phyloP scores from a whole-genome alignment of 1,139 yeast genomes.

The Yamadazyma diddensiae region DNA sequence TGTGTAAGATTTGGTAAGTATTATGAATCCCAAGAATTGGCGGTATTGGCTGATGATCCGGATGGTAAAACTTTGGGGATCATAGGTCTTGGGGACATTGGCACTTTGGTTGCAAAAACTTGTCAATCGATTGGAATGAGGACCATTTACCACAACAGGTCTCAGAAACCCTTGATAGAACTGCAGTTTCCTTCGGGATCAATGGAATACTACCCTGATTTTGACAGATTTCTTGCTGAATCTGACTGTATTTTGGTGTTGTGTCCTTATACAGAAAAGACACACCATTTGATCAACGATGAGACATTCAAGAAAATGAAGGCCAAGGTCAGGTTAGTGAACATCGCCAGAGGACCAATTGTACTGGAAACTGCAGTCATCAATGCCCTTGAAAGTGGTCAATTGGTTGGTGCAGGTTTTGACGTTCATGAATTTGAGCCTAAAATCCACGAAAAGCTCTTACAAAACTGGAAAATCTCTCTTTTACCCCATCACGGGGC shows the following conservation, averaged over 20 bases:
- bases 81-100: constrained; percentile 36
- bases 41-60: constrained; percentile 25
- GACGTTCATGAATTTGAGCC: constrained; percentile 43
- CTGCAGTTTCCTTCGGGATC: constrained; percentile 16
- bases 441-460: constrained; percentile 23
- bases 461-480: constrained; percentile 28
- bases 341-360: constrained; percentile 38
- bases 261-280: constrained; percentile 31
- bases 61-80: constrained; percentile 32
- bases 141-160: constrained; percentile 28
- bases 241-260: constrained; percentile 32
- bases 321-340: constrained; percentile 28
- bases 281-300: constrained; percentile 24
- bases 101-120: constrained; percentile 28
- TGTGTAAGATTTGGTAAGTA: constrained; percentile 29
- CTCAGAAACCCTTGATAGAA: constrained; percentile 21
- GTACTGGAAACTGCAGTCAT: constrained; percentile 34
- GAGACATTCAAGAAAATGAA: constrained; percentile 32
- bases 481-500: constrained; percentile 35
- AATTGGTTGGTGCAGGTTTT: constrained; percentile 36
- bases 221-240: constrained; percentile 25
- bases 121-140: constrained; percentile 34
- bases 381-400: constrained; percentile 34
- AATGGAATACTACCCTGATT: constrained; percentile 19
- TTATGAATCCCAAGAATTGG: constrained; percentile 24